Conservation (phyloP, 2,329 filamentous ascomycete species). For the Calonectria ilicicola region DNA sequence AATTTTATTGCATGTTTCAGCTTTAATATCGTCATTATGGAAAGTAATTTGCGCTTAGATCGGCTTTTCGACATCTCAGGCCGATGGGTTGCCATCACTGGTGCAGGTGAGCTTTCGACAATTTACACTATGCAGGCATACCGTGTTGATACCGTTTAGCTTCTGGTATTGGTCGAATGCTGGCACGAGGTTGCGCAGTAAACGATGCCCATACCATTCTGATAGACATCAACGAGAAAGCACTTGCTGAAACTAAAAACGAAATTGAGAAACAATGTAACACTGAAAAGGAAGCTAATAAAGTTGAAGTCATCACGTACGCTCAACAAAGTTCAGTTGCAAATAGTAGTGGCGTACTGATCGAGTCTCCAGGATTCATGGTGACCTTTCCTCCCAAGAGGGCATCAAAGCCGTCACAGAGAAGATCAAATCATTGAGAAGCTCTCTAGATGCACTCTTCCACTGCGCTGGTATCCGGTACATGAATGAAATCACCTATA, state of each 20-base stretch:
- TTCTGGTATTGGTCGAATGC: not conserved
- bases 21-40: not conserved
- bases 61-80: not conserved
- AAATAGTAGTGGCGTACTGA: not conserved
- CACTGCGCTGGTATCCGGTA: slow-evolving; percentile 2
- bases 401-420: not conserved
- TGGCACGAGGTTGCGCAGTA: not conserved
- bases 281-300: not conserved
- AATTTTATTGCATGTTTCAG: not conserved
- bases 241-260: not conserved
- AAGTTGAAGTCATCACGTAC: not conserved
- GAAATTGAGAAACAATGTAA: not conserved
- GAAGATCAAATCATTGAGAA: not conserved
- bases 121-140: not conserved
- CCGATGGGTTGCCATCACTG: slow-evolving; percentile 6
- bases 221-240: slow-evolving; percentile 1
- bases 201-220: not conserved
- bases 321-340: not conserved
- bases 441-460: not conserved
- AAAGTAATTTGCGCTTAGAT: not conserved
- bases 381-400: not conserved
- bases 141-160: not conserved
- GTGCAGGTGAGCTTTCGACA: not conserved
- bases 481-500: not conserved
- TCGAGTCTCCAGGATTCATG: not conserved